A percentile compares a stretch with the other conserved stretches of the same genome.
Conservation (phyloP, 2,329 filamentous ascomycete genomes). For the Talaromyces amestolkiae region DNA sequence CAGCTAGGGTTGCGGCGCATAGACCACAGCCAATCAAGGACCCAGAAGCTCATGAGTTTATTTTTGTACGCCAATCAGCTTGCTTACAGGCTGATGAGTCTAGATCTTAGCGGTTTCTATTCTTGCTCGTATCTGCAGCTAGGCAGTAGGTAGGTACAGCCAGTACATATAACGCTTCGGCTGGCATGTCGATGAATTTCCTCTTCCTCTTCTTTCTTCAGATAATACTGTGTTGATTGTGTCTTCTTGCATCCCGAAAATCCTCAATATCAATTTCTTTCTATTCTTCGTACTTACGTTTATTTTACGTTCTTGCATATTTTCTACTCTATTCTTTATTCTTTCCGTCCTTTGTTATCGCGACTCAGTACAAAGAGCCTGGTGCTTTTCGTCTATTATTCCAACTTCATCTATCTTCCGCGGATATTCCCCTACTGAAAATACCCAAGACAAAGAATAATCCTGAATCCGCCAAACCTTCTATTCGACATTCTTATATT, state of each 20-base stretch:
- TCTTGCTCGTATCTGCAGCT: constrained; percentile 15
- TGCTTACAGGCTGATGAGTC: neutral
- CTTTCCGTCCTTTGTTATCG: neutral
- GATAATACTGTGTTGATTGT: constrained; percentile 4
- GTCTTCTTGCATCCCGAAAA: neutral
- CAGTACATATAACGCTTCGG: constrained; percentile 13
- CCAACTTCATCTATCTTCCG: neutral
- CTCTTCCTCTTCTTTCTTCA: constrained; percentile 10
- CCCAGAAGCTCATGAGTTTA: neutral
- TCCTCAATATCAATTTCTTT: constrained; percentile 17
- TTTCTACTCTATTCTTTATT: neutral
- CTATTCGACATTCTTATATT: neutral
- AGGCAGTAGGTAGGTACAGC: neutral
- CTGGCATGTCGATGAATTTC: constrained; percentile 1
- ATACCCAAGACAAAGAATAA: neutral
- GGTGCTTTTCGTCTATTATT: neutral
- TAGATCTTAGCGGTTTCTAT: constrained; percentile 17
- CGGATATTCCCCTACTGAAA: neutral
- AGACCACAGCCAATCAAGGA: constrained; percentile 10
- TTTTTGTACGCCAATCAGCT: constrained; percentile 14
- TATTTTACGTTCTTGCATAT: constrained; percentile 8
- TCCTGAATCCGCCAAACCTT: neutral
- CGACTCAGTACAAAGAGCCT: neutral
- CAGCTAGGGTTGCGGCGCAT: neutral
- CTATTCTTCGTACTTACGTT: constrained; percentile 5